These are phyloP conservation scores for Podospora tetraspora DNA, from an alignment of 495 filamentous ascomycete species.

Conservation along the genomic window DNA sequence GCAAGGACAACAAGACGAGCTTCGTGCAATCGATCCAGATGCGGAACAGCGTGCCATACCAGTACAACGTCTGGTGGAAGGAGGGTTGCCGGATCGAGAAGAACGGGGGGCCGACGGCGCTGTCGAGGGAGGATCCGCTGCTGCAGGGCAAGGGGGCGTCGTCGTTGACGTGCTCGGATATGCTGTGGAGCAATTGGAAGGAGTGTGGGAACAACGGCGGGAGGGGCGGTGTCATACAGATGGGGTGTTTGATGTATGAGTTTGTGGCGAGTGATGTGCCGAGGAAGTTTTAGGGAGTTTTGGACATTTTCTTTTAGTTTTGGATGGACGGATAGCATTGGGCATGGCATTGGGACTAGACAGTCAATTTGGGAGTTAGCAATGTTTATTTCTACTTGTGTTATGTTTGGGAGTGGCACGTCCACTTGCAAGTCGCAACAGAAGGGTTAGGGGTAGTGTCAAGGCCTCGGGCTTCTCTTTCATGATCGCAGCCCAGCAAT, in stretches of 20 bases:
- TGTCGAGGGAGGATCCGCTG: neutral
- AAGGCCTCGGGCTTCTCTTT: neutral
- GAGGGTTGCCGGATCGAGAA: conserved; percentile 2
- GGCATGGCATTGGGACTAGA: too few relatives aligned
- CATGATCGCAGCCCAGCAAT: neutral
- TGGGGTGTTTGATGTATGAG: conserved; percentile 5
- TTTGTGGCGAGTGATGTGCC: neutral
- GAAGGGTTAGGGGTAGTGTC: neutral
- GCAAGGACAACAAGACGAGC: neutral
- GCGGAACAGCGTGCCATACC: neutral
- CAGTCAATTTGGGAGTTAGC: neutral
- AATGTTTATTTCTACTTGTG: neutral
- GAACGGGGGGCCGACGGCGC: neutral
- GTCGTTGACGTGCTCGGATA: neutral
- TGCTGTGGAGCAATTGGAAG: neutral
- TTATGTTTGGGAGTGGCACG: neutral
- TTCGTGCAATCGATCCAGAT: neutral
- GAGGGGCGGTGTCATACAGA: neutral
- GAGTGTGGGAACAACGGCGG: neutral
- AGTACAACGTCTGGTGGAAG: conserved; percentile 3
- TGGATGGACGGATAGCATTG: too few relatives aligned
- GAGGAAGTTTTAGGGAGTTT: neutral
- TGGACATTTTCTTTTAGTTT: too few relatives aligned
- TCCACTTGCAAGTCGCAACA: neutral
- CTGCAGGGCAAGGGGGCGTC: neutral